phyloP scores from a whole-genome alignment of 345 rosid species.

The Chamaenerion angustifolium region DNA sequence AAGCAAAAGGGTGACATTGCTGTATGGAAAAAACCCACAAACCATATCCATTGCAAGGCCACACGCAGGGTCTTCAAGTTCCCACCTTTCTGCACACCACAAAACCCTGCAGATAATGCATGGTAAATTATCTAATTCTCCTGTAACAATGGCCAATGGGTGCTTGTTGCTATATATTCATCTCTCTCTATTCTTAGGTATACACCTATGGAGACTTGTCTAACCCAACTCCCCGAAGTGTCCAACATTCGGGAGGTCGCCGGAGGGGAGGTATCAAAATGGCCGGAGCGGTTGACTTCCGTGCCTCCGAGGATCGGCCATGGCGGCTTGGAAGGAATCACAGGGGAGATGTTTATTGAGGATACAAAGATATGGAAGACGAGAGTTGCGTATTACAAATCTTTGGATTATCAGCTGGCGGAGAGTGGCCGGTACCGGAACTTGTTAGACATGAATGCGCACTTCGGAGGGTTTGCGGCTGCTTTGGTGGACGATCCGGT shows the following conservation, averaged over 20 bases:
- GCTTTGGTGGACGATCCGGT: constrained; percentile 57
- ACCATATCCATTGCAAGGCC: constrained; percentile 58
- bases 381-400: constrained; percentile 57
- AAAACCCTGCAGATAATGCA: constrained; percentile 68
- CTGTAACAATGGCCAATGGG: no score
- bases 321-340: constrained; percentile 36
- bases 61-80: constrained; percentile 40
- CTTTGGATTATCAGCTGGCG: constrained; percentile 42
- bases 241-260: constrained; percentile 36
- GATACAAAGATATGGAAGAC: constrained; percentile 50
- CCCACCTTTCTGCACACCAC: constrained; percentile 48
- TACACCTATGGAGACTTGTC: constrained; percentile 63
- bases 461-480: constrained; percentile 77
- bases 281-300: constrained; percentile 64
- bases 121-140: no score
- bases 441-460: constrained; percentile 72
- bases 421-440: constrained; percentile 62
- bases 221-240: constrained; percentile 72
- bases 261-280: constrained; percentile 50
- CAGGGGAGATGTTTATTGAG: constrained; percentile 29
- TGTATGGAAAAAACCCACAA: constrained; percentile 76
- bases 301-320: constrained; percentile 62
- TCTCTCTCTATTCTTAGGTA: no score
- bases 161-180: no score
- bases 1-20: constrained; percentile 56